Conservation (phyloP, 306 rosid genomes). For the Oemleria cerasiformis region DNA sequence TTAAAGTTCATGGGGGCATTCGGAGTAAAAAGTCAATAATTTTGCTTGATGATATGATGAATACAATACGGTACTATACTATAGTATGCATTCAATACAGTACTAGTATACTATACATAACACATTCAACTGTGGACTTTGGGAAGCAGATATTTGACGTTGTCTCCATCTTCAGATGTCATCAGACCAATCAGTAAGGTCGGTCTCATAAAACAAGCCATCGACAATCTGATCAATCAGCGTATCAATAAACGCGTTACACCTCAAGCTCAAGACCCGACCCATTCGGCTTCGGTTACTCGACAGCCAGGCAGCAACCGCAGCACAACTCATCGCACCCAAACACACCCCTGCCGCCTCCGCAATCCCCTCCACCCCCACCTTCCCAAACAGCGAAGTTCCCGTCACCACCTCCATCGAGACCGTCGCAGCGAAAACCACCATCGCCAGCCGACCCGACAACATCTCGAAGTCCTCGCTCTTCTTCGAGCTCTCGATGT, state of each 20-base stretch:
- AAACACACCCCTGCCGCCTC: slow-evolving; percentile 80
- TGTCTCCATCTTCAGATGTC: slow-evolving; percentile 32
- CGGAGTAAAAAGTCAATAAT: too few relatives aligned
- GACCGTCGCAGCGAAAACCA: slow-evolving; percentile 76
- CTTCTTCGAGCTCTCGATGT: slow-evolving; percentile 76
- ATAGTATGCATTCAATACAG: neutral
- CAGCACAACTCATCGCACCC: slow-evolving; percentile 67
- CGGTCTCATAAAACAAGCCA: slow-evolving; percentile 72
- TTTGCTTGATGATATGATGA: too few relatives aligned
- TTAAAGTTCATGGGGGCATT: too few relatives aligned
- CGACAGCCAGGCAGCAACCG: slow-evolving; percentile 69
- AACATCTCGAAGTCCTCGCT: slow-evolving; percentile 88
- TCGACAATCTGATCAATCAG: slow-evolving; percentile 81
- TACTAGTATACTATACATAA: neutral
- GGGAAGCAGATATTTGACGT: neutral
- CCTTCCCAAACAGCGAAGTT: slow-evolving; percentile 69
- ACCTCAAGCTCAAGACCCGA: slow-evolving; percentile 54
- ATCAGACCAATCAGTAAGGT: slow-evolving; percentile 52
- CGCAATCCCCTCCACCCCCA: slow-evolving; percentile 65
- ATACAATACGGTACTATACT: too few relatives aligned
- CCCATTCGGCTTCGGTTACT: slow-evolving; percentile 74
- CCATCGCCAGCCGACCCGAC: slow-evolving; percentile 98
- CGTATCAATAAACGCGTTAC: slow-evolving; percentile 69
- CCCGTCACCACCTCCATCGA: slow-evolving; percentile 71
- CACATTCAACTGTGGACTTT: neutral